These are phyloP conservation scores for Coccomyxa sp. DNA, from an alignment of 139 green algal species.

Conservation along the genomic window DNA sequence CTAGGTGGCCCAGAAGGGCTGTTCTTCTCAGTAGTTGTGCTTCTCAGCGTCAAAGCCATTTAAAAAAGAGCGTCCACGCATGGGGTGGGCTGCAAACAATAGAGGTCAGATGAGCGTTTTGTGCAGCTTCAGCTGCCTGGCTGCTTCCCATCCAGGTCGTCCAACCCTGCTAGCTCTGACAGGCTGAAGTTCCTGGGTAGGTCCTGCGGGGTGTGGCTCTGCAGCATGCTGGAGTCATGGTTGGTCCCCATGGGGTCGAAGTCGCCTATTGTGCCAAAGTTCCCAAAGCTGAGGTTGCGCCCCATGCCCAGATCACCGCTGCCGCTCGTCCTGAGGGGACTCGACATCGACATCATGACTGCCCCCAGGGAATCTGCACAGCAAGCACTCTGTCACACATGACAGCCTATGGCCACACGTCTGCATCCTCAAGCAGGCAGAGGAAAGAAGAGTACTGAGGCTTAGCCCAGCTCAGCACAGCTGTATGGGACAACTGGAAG, in stretches of 20 bases:
- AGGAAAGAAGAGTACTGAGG: no score
- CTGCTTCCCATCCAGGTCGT: conserved; percentile 10
- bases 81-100: no score
- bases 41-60: no score
- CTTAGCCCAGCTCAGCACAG: no score
- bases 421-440: not conserved
- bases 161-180: conserved; percentile 8
- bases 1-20: no score
- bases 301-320: not conserved
- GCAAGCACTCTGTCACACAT: not conserved
- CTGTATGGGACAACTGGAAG: no score
- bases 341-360: not conserved
- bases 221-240: conserved; percentile 5
- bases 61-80: not conserved
- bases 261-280: not conserved
- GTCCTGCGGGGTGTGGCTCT: not conserved
- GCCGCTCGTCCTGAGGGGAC: not conserved
- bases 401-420: not conserved
- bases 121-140: not conserved
- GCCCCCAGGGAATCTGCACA: not conserved
- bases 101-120: no score
- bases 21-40: no score
- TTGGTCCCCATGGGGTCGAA: conserved; percentile 29
- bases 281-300: not conserved
- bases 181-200: conserved; percentile 19